phyloP scores from a whole-genome alignment of 495 filamentous ascomycete genomes.

The Penicillium steckii region DNA sequence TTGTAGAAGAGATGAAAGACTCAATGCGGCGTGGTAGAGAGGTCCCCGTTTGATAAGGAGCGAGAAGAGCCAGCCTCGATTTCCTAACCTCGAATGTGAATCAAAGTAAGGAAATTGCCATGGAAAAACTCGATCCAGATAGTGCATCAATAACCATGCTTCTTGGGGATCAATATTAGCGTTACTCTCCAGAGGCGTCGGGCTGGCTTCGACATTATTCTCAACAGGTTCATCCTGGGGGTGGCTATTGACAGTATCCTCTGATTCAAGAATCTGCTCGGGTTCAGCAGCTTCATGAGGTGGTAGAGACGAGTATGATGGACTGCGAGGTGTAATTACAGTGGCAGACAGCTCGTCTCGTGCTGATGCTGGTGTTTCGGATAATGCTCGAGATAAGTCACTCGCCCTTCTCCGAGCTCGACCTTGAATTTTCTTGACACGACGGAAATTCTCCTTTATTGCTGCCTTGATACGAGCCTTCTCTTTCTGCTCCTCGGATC shows the following conservation, averaged over 20 bases:
- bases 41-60: constrained; percentile 6
- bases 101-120: constrained; percentile 7
- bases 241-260: neutral
- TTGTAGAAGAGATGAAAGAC: constrained; percentile 5
- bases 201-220: neutral
- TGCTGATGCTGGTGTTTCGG: neutral
- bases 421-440: constrained; percentile 4
- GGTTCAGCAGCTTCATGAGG: neutral
- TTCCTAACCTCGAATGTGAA: constrained; percentile 1
- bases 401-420: constrained; percentile 1
- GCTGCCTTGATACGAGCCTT: constrained; percentile 2
- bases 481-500: neutral
- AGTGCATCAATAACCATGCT: constrained; percentile 16
- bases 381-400: neutral
- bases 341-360: neutral
- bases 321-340: neutral
- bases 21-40: constrained; percentile 3
- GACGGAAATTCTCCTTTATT: constrained; percentile 5
- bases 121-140: constrained; percentile 16
- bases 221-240: neutral
- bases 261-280: neutral
- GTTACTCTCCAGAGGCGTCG: neutral
- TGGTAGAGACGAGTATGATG: neutral
- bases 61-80: constrained; percentile 6
- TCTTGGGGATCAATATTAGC: constrained; percentile 6